These are phyloP conservation scores for Marchantia paleacea DNA, from an alignment of 225 moss, liverwort and hornwort species.

Conservation along the genomic window DNA sequence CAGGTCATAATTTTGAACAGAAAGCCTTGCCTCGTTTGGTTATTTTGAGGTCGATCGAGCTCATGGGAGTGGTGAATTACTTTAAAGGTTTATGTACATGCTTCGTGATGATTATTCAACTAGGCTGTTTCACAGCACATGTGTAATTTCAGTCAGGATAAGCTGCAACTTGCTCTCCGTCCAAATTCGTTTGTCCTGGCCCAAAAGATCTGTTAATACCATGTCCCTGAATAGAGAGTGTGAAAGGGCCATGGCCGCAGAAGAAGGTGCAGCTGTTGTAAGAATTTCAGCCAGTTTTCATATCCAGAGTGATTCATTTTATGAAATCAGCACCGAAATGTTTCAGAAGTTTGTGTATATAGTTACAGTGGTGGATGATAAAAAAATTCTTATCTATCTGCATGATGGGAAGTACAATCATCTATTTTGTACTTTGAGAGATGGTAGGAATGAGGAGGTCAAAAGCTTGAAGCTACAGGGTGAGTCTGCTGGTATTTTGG, in stretches of 20 bases:
- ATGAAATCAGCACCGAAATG: background rate
- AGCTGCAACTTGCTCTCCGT: background rate
- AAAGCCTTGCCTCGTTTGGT: background rate
- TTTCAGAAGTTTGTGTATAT: background rate
- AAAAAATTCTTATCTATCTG: background rate
- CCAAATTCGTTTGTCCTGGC: background rate
- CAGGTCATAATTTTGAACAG: background rate
- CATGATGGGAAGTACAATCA: background rate
- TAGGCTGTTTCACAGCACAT: background rate
- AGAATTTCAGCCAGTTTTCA: background rate
- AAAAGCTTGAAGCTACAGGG: background rate
- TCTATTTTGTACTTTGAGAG: background rate
- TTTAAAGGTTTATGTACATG: background rate
- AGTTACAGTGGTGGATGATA: background rate
- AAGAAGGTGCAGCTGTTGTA: background rate
- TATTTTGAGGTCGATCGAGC: background rate
- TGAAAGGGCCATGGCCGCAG: background rate
- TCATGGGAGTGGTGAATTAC: background rate
- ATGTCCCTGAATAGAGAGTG: background rate
- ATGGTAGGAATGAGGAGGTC: background rate
- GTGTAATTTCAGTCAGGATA: background rate
- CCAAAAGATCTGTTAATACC: background rate
- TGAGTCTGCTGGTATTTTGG: background rate
- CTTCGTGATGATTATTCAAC: background rate
- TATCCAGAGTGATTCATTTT: background rate